Percentiles rank a stretch among this genome's conserved stretches.
Evolutionary conservation across 1,139 yeast genomes (phyloP).

Genomic region (Yamadazyma siamensis): DNA sequence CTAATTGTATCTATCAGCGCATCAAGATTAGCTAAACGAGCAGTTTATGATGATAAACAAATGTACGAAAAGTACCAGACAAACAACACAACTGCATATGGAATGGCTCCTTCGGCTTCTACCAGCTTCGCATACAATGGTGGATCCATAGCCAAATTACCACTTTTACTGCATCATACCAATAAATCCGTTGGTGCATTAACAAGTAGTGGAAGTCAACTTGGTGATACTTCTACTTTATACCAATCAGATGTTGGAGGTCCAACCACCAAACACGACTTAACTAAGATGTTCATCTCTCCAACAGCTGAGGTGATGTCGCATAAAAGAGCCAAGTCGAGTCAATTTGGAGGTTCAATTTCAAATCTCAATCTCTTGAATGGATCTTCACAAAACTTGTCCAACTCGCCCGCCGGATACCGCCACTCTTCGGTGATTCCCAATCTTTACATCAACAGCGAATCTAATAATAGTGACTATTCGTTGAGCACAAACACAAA

Average conservation of each 20-base stretch:
- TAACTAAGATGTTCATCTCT: conserved; percentile 62
- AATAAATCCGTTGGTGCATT: conserved; percentile 17
- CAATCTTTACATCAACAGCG: conserved; percentile 34
- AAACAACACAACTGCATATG: conserved; percentile 36
- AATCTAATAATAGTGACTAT: conserved; percentile 33
- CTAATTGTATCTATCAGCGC: conserved; percentile 36
- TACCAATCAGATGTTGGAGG: conserved; percentile 31
- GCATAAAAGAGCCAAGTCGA: conserved; percentile 32
- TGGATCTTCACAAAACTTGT: conserved; percentile 24
- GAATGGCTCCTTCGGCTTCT: conserved; percentile 17
- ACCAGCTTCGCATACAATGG: conserved; percentile 10
- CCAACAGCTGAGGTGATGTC: conserved; percentile 77
- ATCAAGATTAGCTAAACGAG: conserved; percentile 36
- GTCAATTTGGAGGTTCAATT: conserved; percentile 15
- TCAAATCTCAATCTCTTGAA: conserved; percentile 23
- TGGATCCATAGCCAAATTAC: conserved; percentile 32
- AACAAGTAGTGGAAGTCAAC: conserved; percentile 18
- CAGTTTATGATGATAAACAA: conserved; percentile 28
- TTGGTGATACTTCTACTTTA: conserved; percentile 39
- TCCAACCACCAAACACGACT: conserved; percentile 38
- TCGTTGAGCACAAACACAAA: conserved; percentile 18
- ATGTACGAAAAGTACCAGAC: conserved; percentile 37
- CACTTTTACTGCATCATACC: conserved; percentile 29
- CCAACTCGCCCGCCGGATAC: conserved; percentile 24
- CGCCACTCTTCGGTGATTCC: conserved; percentile 35